A percentile compares a stretch with the other conserved stretches of the same genome.
Conservation (phyloP, 208 protist species). For the Plasmodiophora brassicae region DNA sequence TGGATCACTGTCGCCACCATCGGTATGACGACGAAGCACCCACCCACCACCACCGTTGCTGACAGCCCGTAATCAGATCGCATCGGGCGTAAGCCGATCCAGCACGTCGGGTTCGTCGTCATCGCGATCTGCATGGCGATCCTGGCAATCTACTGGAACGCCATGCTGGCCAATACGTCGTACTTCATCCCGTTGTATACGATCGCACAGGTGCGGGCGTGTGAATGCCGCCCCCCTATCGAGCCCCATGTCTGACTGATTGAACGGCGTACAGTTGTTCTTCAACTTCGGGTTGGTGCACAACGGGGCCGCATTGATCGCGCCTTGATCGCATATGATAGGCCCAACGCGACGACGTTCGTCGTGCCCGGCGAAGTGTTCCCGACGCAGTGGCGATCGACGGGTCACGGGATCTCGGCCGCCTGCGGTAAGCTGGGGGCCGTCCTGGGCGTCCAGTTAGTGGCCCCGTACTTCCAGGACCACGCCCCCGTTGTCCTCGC, state of each 20-base stretch:
- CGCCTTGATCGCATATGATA: slow-evolving; percentile 62
- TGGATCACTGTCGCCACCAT: slow-evolving; percentile 51
- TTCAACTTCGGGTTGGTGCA: no score
- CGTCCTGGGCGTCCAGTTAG: slow-evolving; percentile 51
- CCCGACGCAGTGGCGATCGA: slow-evolving; percentile 57
- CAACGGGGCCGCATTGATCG: no score
- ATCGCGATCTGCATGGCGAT: slow-evolving; percentile 49
- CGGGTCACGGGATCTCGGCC: slow-evolving; percentile 63
- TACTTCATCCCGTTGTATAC: slow-evolving; percentile 58
- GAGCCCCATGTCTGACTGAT: no score
- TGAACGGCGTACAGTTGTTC: no score
- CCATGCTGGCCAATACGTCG: not conserved
- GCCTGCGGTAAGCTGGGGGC: slow-evolving; percentile 64
- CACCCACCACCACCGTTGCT: no score
- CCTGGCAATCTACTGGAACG: slow-evolving; percentile 40
- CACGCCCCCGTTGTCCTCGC: no score
- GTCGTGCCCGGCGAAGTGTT: slow-evolving; percentile 63
- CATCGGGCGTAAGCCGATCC: slow-evolving; percentile 51
- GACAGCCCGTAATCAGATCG: no score
- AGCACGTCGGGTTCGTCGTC: slow-evolving; percentile 50
- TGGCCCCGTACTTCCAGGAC: no score
- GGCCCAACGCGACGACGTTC: slow-evolving; percentile 68
- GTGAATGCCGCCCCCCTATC: no score
- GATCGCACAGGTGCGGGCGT: no score
- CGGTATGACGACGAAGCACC: no score